These are phyloP conservation scores for Solanum phureja DNA, from an alignment of 257 asterid genomes.

Conservation along the genomic window DNA sequence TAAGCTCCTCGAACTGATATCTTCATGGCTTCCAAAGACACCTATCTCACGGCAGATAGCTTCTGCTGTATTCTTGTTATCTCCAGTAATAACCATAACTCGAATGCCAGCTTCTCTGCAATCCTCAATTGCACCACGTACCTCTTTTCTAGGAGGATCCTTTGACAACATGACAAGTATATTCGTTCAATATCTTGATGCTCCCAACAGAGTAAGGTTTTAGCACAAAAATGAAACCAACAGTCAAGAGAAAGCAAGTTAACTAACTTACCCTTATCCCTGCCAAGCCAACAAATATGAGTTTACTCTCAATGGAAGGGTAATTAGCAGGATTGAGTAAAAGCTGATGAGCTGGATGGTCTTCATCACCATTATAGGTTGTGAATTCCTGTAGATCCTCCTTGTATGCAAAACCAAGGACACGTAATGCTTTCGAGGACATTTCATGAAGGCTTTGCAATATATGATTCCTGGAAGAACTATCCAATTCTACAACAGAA, in stretches of 20 bases:
- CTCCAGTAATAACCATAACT: conserved; percentile 98
- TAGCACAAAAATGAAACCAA: not conserved
- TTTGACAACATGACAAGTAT: conserved; percentile 7
- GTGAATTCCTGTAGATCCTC: conserved; percentile 55
- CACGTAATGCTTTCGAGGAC: conserved; percentile 88
- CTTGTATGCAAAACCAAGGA: conserved; percentile 89
- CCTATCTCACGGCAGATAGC: conserved; percentile 96
- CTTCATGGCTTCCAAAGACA: conserved; percentile 72
- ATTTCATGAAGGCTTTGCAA: conserved; percentile 61
- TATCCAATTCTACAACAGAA: conserved; percentile 55
- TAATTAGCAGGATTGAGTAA: conserved; percentile 77
- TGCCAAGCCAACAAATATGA: conserved; percentile 85
- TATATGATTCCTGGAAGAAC: conserved; percentile 31
- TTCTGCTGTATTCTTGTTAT: conserved; percentile 93
- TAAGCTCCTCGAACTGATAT: conserved; percentile 62
- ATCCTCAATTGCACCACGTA: conserved; percentile 84
- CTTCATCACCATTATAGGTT: conserved; percentile 84
- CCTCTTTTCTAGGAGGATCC: conserved; percentile 99
- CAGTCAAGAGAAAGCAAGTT: not conserved
- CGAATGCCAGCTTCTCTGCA: conserved; percentile 97
- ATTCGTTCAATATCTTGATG: not conserved
- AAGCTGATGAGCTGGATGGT: conserved; percentile 88
- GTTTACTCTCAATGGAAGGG: conserved; percentile 74
- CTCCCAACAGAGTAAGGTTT: not conserved
- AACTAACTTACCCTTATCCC: conserved; percentile 81